phyloP scores from a whole-genome alignment of 2,329 filamentous ascomycete species.

The Sarocladium kiliense region DNA sequence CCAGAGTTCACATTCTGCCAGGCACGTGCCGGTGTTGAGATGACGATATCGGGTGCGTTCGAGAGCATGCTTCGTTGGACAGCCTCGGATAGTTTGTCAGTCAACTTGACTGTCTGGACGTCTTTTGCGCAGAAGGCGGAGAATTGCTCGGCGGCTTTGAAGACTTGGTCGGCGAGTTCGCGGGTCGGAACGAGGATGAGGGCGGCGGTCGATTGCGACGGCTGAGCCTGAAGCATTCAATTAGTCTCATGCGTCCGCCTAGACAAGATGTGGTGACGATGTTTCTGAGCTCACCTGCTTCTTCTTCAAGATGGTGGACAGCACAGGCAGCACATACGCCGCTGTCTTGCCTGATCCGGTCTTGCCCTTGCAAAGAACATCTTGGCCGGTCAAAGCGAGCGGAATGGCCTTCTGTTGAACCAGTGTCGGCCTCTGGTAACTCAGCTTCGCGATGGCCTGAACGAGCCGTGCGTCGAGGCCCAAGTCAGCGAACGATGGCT shows the following conservation, averaged over 20 bases:
- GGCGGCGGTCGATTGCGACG: constrained; percentile 57
- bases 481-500: constrained; percentile 66
- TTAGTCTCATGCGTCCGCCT: constrained; percentile 10
- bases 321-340: constrained; percentile 87
- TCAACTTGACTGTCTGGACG: constrained; percentile 77
- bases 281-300: constrained; percentile 51
- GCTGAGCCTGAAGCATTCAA: constrained; percentile 34
- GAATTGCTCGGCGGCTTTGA: constrained; percentile 71
- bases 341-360: constrained; percentile 97
- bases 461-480: constrained; percentile 80
- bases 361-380: constrained; percentile 87
- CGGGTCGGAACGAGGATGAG: constrained; percentile 91
- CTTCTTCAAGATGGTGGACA: constrained; percentile 75
- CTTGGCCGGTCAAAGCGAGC: constrained; percentile 77
- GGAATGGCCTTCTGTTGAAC: constrained; percentile 88
- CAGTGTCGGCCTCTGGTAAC: constrained; percentile 80
- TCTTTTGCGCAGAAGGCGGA: constrained; percentile 81
- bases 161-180: constrained; percentile 89
- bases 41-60: constrained; percentile 80
- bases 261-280: background rate
- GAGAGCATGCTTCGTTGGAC: constrained; percentile 84
- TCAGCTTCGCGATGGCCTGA: constrained; percentile 78
- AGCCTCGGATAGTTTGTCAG: constrained; percentile 82
- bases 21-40: constrained; percentile 84
- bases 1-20: constrained; percentile 64